Evolutionary conservation across 106 monocot genomes (phyloP), one percentile per base, ranked within the genome.

Genomic region (Platanthera zijinensis): DNA sequence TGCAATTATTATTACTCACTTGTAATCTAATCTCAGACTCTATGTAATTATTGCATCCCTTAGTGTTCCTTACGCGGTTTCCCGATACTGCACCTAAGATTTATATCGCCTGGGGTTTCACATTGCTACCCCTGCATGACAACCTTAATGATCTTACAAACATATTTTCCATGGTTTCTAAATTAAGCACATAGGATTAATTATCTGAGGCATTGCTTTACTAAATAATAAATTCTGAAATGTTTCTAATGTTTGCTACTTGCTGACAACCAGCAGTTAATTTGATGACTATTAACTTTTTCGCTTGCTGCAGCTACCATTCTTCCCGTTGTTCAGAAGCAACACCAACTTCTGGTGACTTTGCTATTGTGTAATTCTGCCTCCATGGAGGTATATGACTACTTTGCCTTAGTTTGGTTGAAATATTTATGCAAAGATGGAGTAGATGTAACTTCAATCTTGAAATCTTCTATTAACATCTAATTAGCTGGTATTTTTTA

Each of bases 321-420:
- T 69, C 80, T 92, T 72, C 97, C 97, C 19, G 97, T 99, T 48
- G 94, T 99, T 75, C 94, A 94, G 78, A 99, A 99, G 82, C 97
- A 99, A 73, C 97, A 99, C 77, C 97, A 92, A 68, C 92, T 99
- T 80, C 89, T 99, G 28, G 97, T 99, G 75, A 99, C 97, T 74
- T 82, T 99, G 82, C 82, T 99, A 19, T 79, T 99, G 75, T 94
- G 97, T 77, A 99, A 99, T 88, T 94, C 97, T 81, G 89, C 74
- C 57, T 57, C 97, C 15, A 99, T 99, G 97, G 97, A 99, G 92
- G 97, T 99, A 83, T 48, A 22, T 10, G 10, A 19, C 10, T 72
- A 50, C 21, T 11, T 50, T 15, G 18, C 50, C 50, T 72, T 21
- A 45, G 17, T 70, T 70, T 70, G 69, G 48, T 14, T 39, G 46